Conservation (phyloP, 176 grass and related monocot genomes). For the Ananas comosus region DNA sequence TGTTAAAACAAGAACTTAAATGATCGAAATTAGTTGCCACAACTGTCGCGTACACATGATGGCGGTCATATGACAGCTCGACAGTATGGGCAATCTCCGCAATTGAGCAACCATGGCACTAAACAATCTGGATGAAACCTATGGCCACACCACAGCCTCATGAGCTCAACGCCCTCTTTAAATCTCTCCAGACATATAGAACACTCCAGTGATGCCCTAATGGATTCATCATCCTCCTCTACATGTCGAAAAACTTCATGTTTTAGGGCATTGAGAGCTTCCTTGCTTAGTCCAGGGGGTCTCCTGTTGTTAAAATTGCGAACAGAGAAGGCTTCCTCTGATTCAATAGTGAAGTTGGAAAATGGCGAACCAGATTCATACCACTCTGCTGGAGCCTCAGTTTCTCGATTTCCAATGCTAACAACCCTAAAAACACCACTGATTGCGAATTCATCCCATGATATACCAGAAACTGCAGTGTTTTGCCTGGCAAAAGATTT, state of each 20-base stretch:
- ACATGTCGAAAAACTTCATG: constrained; percentile 52
- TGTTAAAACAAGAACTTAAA: too few relatives aligned
- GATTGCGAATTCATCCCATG: constrained; percentile 45
- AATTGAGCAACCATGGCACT: constrained; percentile 64
- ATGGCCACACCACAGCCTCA: constrained; percentile 57
- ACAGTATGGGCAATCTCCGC: constrained; percentile 89
- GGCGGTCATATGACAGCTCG: constrained; percentile 41
- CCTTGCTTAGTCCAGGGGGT: constrained; percentile 58
- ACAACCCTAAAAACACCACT: constrained; percentile 47
- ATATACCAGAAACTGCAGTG: constrained; percentile 9
- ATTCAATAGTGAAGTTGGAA: constrained; percentile 21
- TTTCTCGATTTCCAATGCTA: constrained; percentile 31
- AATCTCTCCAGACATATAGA: constrained; percentile 86
- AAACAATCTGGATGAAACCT: constrained; percentile 74
- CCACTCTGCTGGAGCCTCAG: constrained; percentile 9
- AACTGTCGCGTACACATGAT: constrained; percentile 5
- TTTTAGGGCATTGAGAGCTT: constrained; percentile 42
- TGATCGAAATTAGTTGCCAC: too few relatives aligned
- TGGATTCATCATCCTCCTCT: constrained; percentile 33
- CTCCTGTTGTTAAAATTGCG: constrained; percentile 27
- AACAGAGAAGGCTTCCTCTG: constrained; percentile 26
- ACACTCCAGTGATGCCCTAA: constrained; percentile 41
- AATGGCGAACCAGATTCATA: constrained; percentile 26
- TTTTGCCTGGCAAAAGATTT: constrained; percentile 49
- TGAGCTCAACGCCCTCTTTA: constrained; percentile 41